Percentiles rank a stretch among this genome's conserved stretches.
These are phyloP conservation scores for Collybia mongolica DNA, from an alignment of 768 basidiomycete genomes.

Conservation along the genomic window DNA sequence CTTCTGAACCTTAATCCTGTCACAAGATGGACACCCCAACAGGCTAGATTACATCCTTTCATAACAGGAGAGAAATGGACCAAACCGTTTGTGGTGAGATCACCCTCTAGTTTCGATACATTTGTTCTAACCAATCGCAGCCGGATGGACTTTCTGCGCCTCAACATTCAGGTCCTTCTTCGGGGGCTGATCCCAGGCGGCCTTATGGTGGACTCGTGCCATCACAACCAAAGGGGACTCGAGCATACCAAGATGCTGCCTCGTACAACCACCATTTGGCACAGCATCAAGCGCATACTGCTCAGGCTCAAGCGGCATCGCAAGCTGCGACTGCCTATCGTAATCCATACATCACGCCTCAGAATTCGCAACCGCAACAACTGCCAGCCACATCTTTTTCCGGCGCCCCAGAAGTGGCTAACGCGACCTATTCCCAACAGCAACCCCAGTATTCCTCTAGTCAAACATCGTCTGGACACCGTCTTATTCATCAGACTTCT, in stretches of 20 bases:
- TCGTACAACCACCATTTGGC: conserved; percentile 92
- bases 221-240: conserved; percentile 80
- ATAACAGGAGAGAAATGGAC: conserved; percentile 97
- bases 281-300: conserved; percentile 92
- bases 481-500: conserved; percentile 49
- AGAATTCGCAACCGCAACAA: conserved; percentile 36
- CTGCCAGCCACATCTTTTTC: conserved; percentile 27
- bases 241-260: conserved; percentile 90
- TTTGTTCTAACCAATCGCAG: conserved; percentile 25
- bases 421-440: conserved; percentile 27
- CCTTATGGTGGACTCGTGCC: conserved; percentile 93
- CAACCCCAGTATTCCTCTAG: conserved; percentile 35
- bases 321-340: conserved; percentile 73
- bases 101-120: conserved; percentile 6
- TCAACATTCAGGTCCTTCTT: conserved; percentile 26
- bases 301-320: conserved; percentile 75
- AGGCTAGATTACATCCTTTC: conserved; percentile 94
- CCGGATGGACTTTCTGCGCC: conserved; percentile 47
- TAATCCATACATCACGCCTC: conserved; percentile 77
- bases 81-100: conserved; percentile 77
- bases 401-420: conserved; percentile 29
- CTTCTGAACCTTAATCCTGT: conserved; percentile 93
- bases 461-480: conserved; percentile 32
- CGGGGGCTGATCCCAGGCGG: conserved; percentile 66
- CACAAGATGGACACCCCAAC: conserved; percentile 95